A percentile compares a stretch with the other conserved stretches of the same genome.
Conservation (phyloP, 2,329 filamentous ascomycete genomes). For the Alternaria ventricosa region DNA sequence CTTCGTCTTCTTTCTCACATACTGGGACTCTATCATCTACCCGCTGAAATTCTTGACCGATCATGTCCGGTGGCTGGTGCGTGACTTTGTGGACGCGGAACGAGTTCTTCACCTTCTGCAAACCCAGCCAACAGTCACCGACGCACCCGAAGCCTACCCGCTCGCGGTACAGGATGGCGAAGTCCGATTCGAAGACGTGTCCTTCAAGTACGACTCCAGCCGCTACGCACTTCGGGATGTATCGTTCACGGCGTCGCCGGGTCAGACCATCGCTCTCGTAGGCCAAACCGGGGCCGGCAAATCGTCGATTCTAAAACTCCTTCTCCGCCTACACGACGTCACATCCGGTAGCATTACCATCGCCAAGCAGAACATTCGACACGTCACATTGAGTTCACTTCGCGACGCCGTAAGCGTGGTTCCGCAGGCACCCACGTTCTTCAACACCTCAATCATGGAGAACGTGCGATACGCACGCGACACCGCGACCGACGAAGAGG, state of each 20-base stretch:
- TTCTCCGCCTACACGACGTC: constrained; percentile 65
- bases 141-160: constrained; percentile 36
- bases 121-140: constrained; percentile 59
- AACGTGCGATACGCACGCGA: constrained; percentile 67
- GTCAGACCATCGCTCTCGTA: constrained; percentile 63
- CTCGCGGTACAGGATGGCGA: constrained; percentile 54
- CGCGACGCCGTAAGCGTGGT: constrained; percentile 66
- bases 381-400: constrained; percentile 62
- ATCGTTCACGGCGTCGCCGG: constrained; percentile 31
- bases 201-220: constrained; percentile 58
- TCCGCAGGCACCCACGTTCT: constrained; percentile 66
- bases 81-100: constrained; percentile 51
- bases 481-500: constrained; percentile 63
- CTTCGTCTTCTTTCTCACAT: constrained; percentile 5
- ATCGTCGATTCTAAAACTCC: constrained; percentile 62
- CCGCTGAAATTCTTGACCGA: constrained; percentile 35
- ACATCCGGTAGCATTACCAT: constrained; percentile 59
- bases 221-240: constrained; percentile 37
- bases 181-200: constrained; percentile 60
- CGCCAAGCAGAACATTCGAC: constrained; percentile 63
- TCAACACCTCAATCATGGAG: constrained; percentile 67
- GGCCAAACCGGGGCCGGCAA: constrained; percentile 67
- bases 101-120: constrained; percentile 61
- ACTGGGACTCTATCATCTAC: constrained; percentile 40
- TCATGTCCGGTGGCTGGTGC: constrained; percentile 41